Percentiles rank a stretch among this genome's conserved stretches.
Evolutionary conservation across 805 yeast species (phyloP).

Genomic region (Nakazawaea ishiwadae): DNA sequence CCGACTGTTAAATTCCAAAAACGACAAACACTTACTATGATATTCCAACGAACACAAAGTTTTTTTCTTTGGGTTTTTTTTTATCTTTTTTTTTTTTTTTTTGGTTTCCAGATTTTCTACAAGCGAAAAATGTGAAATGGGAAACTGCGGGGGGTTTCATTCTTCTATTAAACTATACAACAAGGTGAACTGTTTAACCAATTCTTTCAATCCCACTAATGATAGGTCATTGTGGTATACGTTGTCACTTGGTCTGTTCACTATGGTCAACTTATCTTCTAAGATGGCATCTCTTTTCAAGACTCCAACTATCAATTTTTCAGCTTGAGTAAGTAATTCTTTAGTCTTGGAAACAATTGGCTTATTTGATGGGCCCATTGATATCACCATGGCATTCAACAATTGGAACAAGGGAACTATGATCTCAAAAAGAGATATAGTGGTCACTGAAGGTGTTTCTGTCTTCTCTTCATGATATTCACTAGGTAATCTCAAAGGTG

Average conservation of each 20-base stretch:
- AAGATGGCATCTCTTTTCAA: constrained; percentile 38
- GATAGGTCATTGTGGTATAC: constrained; percentile 11
- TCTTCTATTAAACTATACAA: constrained; percentile 20
- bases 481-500: constrained; percentile 35
- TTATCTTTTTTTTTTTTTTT: neutral
- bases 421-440: constrained; percentile 58
- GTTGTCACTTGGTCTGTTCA: constrained; percentile 3
- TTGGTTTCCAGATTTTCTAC: neutral
- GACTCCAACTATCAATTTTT: constrained; percentile 54
- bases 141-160: neutral
- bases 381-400: constrained; percentile 57
- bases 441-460: constrained; percentile 6
- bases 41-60: neutral
- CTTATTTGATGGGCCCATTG: constrained; percentile 74
- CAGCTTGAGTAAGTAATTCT: constrained; percentile 45
- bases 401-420: constrained; percentile 73
- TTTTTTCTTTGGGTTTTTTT: neutral
- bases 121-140: neutral
- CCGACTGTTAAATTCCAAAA: no score
- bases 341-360: constrained; percentile 50
- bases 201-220: constrained; percentile 17
- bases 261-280: constrained; percentile 13
- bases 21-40: neutral
- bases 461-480: constrained; percentile 18
- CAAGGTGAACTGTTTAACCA: constrained; percentile 24